Conservation (phyloP, 192 early-diverging fungal genomes). For the Umbelopsis isabellina region DNA sequence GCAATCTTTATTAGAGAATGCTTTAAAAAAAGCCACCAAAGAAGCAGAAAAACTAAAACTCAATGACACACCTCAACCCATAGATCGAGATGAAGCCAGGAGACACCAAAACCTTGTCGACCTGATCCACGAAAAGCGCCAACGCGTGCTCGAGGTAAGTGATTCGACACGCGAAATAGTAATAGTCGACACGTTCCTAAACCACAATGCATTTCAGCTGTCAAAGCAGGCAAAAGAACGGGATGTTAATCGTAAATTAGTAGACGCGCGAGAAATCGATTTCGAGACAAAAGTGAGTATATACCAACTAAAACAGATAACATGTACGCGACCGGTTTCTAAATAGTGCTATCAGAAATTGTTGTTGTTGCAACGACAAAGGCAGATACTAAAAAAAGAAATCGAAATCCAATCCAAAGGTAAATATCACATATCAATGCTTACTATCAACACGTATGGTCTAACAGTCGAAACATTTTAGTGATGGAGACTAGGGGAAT, state of each 20-base stretch:
- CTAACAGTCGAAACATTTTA: neutral
- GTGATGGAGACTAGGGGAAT: neutral
- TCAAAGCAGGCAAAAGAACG: neutral
- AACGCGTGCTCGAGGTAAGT: neutral
- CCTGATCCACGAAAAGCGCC: neutral
- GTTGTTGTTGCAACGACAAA: slow-evolving; percentile 1
- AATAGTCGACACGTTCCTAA: too few species aligned
- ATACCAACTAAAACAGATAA: neutral
- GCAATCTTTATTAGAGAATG: slow-evolving; percentile 9
- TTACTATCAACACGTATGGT: neutral
- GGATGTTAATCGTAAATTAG: neutral
- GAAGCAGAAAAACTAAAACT: slow-evolving; percentile 1
- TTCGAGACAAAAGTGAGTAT: slow-evolving; percentile 4
- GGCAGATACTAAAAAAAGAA: neutral
- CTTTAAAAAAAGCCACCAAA: slow-evolving; percentile 6
- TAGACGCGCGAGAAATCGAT: neutral
- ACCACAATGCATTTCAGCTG: neutral
- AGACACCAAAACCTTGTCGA: neutral
- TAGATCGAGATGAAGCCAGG: neutral
- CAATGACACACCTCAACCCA: neutral
- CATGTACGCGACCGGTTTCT: neutral
- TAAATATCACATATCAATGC: neutral
- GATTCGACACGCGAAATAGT: neutral
- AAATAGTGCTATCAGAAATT: neutral
- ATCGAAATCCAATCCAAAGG: neutral